Base-by-base conservation (phyloP, 1,139 yeast species). In the Kodamaea fungicola region DNA sequence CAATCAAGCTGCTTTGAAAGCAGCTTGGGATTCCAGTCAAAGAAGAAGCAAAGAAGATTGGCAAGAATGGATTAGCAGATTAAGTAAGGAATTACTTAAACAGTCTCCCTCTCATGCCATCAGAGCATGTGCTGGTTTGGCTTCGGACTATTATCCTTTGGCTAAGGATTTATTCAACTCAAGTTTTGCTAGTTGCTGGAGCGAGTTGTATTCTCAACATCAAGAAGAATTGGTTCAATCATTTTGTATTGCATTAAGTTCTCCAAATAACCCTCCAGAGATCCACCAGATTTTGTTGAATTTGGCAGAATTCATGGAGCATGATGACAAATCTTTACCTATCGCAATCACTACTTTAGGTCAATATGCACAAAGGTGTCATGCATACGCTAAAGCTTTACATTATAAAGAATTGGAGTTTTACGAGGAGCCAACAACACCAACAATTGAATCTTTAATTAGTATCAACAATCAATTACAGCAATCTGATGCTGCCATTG, bases 401-500 rank as follows among this genome's bases (percentile, higher is more conserved):
- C 98, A 94, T 55, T 94, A 92, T 60, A 90, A 92, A 57, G 99
- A 94, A 55, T 68, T 89, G 24, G 98, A 94, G 52, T 92, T 90
- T 54, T 87, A 89, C 51, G 94, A 88, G 49, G 97, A 90, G 50
- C 96, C 96, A 1, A 78, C 92, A 1, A 84, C 96, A 0, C 85
- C 94, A 7, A 89, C 96, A 0, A 89, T 94, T 45, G 99, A 94
- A 53, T 79, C 96, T 0, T 70, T 94, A 50, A 92, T 94, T 39
- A 82, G 89, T 47, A 90, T 94, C 50, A 94, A 94, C 57, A 94
- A 92, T 53, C 96, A 90, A 51, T 66, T 94, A 22, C 97, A 92
- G 50, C 98, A 94, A 56, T 82, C 95, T 0, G 99, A 94, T 63
- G 97, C 99, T 0, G 98, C 98, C 0, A 88, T 92, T 42, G 99